Conservation (phyloP, 192 early-diverging fungal species). For the Chytriomyces confervae region DNA sequence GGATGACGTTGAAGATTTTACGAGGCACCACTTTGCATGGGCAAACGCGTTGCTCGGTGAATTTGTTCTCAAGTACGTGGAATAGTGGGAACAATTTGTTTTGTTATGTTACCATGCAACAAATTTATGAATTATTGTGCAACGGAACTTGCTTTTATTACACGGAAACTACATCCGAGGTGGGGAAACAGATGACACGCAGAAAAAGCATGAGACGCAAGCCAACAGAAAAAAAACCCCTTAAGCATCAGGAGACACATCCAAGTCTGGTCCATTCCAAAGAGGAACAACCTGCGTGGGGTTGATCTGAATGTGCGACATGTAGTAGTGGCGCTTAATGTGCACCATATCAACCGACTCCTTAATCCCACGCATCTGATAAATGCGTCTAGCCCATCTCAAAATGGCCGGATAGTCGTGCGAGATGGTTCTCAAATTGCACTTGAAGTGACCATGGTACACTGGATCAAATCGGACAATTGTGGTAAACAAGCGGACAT, state of each 20-base stretch:
- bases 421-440: slow-evolving; percentile 84
- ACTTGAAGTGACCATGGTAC: slow-evolving; percentile 95
- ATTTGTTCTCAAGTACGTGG: slow-evolving; percentile 19
- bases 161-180: too few relatives aligned
- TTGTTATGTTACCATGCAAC: too few relatives aligned
- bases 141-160: too few relatives aligned
- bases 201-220: too few relatives aligned
- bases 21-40: slow-evolving; percentile 67
- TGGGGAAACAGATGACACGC: too few relatives aligned
- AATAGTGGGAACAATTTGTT: neutral
- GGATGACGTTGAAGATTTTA: slow-evolving; percentile 43
- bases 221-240: too few relatives aligned
- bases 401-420: slow-evolving; percentile 88
- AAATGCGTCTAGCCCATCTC: slow-evolving; percentile 81
- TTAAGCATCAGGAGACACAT: neutral
- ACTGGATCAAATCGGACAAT: slow-evolving; percentile 94
- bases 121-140: too few relatives aligned
- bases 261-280: slow-evolving; percentile 50
- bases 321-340: slow-evolving; percentile 95
- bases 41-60: slow-evolving; percentile 65
- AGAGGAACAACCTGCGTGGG: slow-evolving; percentile 82
- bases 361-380: slow-evolving; percentile 74
- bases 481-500: slow-evolving; percentile 93
- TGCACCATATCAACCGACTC: slow-evolving; percentile 94
- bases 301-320: slow-evolving; percentile 91